Evolutionary conservation across 1,139 yeast species (phyloP).

Genomic region (Candida labiduridarum): DNA sequence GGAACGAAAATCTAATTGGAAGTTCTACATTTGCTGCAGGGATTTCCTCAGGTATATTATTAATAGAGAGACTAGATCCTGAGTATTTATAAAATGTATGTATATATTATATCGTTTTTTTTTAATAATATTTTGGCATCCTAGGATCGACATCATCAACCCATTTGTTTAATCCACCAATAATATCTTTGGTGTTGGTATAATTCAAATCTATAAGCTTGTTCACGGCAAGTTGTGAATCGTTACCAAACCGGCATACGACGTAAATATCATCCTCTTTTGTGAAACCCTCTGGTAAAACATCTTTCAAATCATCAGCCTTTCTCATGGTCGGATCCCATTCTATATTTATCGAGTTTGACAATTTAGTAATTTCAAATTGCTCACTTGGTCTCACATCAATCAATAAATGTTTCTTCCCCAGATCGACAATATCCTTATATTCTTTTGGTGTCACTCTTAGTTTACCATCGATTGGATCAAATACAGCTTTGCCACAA

Average conservation of each 20-base stretch:
- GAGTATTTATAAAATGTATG: slow-evolving; percentile 4
- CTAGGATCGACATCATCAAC: slow-evolving; percentile 57
- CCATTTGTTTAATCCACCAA: slow-evolving; percentile 81
- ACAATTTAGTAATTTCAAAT: slow-evolving; percentile 64
- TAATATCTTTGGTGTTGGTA: slow-evolving; percentile 60
- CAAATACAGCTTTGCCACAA: slow-evolving; percentile 59
- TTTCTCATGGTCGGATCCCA: slow-evolving; percentile 51
- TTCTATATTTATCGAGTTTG: slow-evolving; percentile 65
- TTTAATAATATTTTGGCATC: slow-evolving; percentile 66
- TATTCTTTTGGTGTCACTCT: slow-evolving; percentile 57
- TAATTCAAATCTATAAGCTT: slow-evolving; percentile 54
- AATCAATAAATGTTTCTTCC: slow-evolving; percentile 36
- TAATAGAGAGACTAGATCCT: slow-evolving; percentile 59
- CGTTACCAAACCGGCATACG: slow-evolving; percentile 88
- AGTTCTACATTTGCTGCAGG: slow-evolving; percentile 71
- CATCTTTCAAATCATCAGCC: slow-evolving; percentile 25
- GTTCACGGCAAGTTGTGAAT: slow-evolving; percentile 77
- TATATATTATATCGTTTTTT: background rate
- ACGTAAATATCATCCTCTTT: slow-evolving; percentile 40
- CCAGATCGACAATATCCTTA: slow-evolving; percentile 16
- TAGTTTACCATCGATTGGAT: slow-evolving; percentile 39
- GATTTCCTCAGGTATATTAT: slow-evolving; percentile 64
- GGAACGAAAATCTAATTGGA: slow-evolving; percentile 57
- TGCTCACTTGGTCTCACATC: slow-evolving; percentile 89
- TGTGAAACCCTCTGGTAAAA: slow-evolving; percentile 25